Evolutionary conservation across 768 basidiomycete species (phyloP).

Genomic region (Kwoniella shandongensis): DNA sequence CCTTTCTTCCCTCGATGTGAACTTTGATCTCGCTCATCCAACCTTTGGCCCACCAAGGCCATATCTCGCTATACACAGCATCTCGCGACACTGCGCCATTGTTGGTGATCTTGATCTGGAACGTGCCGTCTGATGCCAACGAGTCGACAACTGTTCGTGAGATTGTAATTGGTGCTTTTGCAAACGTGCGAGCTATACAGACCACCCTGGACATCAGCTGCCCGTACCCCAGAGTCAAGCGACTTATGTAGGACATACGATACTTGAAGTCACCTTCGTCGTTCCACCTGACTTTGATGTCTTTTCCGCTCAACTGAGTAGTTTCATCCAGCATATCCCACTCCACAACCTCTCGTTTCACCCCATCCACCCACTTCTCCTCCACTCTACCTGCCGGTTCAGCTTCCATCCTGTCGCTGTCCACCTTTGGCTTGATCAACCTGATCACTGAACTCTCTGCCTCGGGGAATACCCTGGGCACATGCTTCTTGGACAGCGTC

Average conservation of each 20-base stretch:
- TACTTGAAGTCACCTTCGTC: slow-evolving; percentile 34
- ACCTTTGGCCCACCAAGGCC: slow-evolving; percentile 89
- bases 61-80: slow-evolving; percentile 78
- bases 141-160: slow-evolving; percentile 71
- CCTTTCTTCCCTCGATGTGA: slow-evolving; percentile 52
- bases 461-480: slow-evolving; percentile 44
- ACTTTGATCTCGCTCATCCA: slow-evolving; percentile 75
- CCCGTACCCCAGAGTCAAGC: background rate
- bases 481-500: slow-evolving; percentile 31
- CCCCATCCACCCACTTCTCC: slow-evolving; percentile 36
- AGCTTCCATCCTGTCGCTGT: background rate
- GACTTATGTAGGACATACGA: slow-evolving; percentile 39
- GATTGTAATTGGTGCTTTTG: slow-evolving; percentile 63
- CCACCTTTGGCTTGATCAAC: slow-evolving; percentile 27
- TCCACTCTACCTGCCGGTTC: background rate
- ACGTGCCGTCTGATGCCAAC: slow-evolving; percentile 72
- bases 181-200: slow-evolving; percentile 46
- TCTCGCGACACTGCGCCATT: slow-evolving; percentile 57
- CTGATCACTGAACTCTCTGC: slow-evolving; percentile 32
- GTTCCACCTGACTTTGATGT: slow-evolving; percentile 44
- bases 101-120: slow-evolving; percentile 69
- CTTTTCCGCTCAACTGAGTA: slow-evolving; percentile 17
- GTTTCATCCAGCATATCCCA: slow-evolving; percentile 33
- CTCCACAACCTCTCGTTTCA: slow-evolving; percentile 18
- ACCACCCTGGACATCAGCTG: background rate